Conservation (phyloP, 148 eudicot species). For the Amaranthus palmeri region DNA sequence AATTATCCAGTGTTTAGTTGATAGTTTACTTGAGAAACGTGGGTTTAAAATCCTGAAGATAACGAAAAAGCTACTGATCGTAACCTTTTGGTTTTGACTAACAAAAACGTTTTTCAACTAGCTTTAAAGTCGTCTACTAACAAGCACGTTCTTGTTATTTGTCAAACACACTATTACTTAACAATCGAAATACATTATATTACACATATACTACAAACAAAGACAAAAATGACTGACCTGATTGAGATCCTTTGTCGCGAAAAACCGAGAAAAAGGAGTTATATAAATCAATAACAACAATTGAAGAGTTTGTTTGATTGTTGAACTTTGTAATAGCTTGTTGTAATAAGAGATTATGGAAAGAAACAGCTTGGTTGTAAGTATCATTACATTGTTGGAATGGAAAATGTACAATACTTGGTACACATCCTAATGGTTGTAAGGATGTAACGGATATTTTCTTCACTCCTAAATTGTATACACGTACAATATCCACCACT, state of each 20-base stretch:
- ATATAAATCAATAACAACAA: conserved; percentile 22
- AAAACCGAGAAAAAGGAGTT: conserved; percentile 29
- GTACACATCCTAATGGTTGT: conserved; percentile 75
- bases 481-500: conserved; percentile 35
- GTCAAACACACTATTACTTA: too few species aligned
- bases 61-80: too few species aligned
- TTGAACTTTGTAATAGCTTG: conserved; percentile 18
- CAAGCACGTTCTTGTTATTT: too few species aligned
- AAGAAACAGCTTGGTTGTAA: conserved; percentile 14
- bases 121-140: too few species aligned
- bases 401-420: conserved; percentile 33
- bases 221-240: conserved; percentile 26
- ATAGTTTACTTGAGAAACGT: too few species aligned
- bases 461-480: conserved; percentile 48
- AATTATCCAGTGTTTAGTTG: too few species aligned
- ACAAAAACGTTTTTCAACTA: too few species aligned
- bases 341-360: conserved; percentile 30
- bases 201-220: too few species aligned
- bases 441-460: conserved; percentile 53
- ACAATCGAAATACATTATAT: too few species aligned
- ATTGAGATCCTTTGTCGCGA: conserved; percentile 27
- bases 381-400: conserved; percentile 38
- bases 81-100: too few species aligned
- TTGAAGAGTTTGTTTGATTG: background rate
- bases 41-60: too few species aligned